Evolutionary conservation across 2,329 filamentous ascomycete species (phyloP).

Genomic region (Alternaria longipes): DNA sequence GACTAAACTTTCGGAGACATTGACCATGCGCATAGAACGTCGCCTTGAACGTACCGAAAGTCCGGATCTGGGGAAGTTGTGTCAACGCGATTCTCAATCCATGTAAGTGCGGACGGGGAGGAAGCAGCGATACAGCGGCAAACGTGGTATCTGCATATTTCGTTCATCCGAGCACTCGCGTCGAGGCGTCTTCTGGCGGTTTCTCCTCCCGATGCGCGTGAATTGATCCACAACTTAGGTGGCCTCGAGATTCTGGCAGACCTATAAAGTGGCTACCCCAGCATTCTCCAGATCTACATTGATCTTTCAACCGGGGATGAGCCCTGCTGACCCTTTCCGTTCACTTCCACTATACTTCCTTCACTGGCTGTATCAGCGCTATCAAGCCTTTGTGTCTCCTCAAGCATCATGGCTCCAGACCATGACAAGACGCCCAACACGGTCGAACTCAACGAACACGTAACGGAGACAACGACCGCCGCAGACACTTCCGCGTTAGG

Average conservation of each 20-base stretch:
- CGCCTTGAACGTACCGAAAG: background rate
- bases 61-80: background rate
- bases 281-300: background rate
- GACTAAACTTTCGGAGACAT: background rate
- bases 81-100: background rate
- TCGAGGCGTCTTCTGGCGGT: background rate
- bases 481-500: slow-evolving; percentile 24
- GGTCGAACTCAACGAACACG: slow-evolving; percentile 28
- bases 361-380: background rate
- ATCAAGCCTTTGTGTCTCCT: background rate
- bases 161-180: background rate
- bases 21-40: background rate
- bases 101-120: background rate
- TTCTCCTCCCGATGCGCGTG: background rate
- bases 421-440: background rate
- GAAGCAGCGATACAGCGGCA: background rate
- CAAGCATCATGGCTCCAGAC: background rate
- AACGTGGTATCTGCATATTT: background rate
- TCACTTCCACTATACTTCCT: background rate
- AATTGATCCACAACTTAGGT: background rate
- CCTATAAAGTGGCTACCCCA: background rate
- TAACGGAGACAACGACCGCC: slow-evolving; percentile 3
- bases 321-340: background rate
- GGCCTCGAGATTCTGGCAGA: background rate
- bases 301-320: background rate